A percentile compares a stretch with the other conserved stretches of the same genome.
phyloP scores from a whole-genome alignment of 805 yeast species.

The Yarrowia divulgata region DNA sequence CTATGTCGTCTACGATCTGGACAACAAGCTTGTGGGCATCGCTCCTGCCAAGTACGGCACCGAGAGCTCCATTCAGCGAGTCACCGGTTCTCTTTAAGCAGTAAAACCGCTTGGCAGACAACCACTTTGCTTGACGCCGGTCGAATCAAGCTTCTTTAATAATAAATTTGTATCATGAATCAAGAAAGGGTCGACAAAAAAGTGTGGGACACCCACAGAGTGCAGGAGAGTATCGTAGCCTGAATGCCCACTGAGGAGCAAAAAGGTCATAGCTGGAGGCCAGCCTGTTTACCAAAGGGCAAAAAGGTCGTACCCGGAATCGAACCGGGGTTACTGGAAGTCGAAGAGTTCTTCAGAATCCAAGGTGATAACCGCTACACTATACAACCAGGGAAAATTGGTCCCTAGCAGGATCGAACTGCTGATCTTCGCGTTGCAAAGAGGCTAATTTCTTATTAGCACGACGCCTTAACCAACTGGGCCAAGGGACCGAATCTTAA shows the following conservation, averaged over 20 bases:
- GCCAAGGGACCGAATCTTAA: slow-evolving; percentile 36
- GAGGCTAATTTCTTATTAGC: slow-evolving; percentile 39
- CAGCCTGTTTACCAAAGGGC: not conserved
- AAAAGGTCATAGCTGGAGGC: not conserved
- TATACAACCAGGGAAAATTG: slow-evolving; percentile 41
- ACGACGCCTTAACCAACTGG: slow-evolving; percentile 41
- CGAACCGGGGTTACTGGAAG: slow-evolving; percentile 39
- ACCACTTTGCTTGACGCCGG: not conserved
- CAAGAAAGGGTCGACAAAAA: not conserved
- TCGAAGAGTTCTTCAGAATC: slow-evolving; percentile 23
- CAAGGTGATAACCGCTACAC: slow-evolving; percentile 38
- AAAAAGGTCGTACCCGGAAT: slow-evolving; percentile 38
- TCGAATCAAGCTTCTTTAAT: not conserved
- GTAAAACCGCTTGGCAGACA: not conserved
- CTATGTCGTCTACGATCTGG: slow-evolving; percentile 71
- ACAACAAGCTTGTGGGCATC: slow-evolving; percentile 60
- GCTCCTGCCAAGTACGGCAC: slow-evolving; percentile 55
- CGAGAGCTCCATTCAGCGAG: slow-evolving; percentile 10
- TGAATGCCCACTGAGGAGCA: not conserved
- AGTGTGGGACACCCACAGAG: not conserved
- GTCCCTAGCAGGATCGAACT: slow-evolving; percentile 55
- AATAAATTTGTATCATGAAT: not conserved
- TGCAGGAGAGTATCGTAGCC: not conserved
- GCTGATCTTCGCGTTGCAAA: slow-evolving; percentile 57
- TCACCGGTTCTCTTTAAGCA: slow-evolving; percentile 9